phyloP scores from a whole-genome alignment of 73 alveolate species.

The Paramecium sonneborni region DNA sequence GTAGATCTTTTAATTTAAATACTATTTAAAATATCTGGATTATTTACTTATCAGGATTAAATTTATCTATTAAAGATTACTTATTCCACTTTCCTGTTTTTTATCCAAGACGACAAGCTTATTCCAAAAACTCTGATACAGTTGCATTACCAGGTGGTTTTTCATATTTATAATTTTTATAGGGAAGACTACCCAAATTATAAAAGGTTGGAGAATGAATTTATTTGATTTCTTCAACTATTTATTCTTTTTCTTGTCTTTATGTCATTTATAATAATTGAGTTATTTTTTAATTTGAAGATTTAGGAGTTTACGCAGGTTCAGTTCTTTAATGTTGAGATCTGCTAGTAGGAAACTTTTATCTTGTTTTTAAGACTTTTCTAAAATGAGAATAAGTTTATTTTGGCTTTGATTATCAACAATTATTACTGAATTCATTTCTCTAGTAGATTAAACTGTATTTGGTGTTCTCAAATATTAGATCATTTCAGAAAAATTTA shows the following conservation, averaged over 20 bases:
- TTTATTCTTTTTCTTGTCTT: not conserved
- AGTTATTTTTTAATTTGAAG: not conserved
- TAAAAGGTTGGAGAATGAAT: not conserved
- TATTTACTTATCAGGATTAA: slow-evolving; percentile 5
- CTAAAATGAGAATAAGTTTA: slow-evolving; percentile 15
- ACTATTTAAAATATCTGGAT: not conserved
- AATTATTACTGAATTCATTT: not conserved
- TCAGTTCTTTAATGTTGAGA: not conserved
- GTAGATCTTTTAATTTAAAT: not conserved
- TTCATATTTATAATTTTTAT: slow-evolving; percentile 36
- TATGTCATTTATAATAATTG: not conserved
- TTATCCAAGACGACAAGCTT: not conserved
- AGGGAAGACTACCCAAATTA: not conserved
- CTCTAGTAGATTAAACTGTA: not conserved
- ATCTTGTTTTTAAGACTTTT: slow-evolving; percentile 33
- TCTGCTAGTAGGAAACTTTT: slow-evolving; percentile 38
- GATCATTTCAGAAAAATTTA: slow-evolving; percentile 1
- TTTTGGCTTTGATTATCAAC: not conserved
- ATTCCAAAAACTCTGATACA: not conserved
- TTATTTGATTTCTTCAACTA: not conserved
- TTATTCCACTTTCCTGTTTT: slow-evolving; percentile 26
- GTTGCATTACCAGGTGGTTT: slow-evolving; percentile 29
- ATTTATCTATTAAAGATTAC: not conserved
- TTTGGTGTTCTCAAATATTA: not conserved
- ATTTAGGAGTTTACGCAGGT: not conserved